Evolutionary conservation across 2,329 filamentous ascomycete species (phyloP).

Genomic region (Fusarium sp.): DNA sequence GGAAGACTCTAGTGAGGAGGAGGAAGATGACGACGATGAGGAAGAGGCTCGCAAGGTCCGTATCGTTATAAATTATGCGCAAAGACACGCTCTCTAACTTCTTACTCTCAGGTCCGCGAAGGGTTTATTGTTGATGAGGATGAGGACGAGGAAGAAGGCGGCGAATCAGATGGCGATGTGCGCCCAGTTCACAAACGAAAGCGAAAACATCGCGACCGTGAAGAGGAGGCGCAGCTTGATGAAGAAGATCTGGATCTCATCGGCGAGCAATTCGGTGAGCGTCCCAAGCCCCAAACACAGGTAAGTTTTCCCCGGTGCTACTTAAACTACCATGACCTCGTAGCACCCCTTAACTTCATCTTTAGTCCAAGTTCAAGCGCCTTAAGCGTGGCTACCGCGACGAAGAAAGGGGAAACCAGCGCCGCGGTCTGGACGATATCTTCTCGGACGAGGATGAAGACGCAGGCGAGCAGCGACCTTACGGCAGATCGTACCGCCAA

Average conservation of each 20-base stretch:
- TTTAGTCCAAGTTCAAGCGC: constrained; percentile 90
- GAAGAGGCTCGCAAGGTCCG: constrained; percentile 81
- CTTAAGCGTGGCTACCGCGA: constrained; percentile 90
- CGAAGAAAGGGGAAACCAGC: constrained; percentile 69
- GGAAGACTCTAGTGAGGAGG: constrained; percentile 91
- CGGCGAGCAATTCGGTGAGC: constrained; percentile 77
- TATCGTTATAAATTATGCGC: constrained; percentile 6
- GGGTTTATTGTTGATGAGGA: constrained; percentile 97
- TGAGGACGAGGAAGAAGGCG: constrained; percentile 77
- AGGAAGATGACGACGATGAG: constrained; percentile 91
- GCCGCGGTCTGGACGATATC: constrained; percentile 86
- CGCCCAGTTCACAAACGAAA: constrained; percentile 73
- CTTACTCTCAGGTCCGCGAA: constrained; percentile 75
- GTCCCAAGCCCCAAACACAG: constrained; percentile 72
- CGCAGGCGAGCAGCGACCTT: constrained; percentile 63
- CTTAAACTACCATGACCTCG: neutral
- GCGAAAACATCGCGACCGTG: constrained; percentile 78
- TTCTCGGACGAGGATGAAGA: constrained; percentile 95
- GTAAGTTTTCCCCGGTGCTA: constrained; percentile 59
- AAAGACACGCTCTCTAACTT: constrained; percentile 7
- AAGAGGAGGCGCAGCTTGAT: constrained; percentile 88
- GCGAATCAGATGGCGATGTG: constrained; percentile 63
- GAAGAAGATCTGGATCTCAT: constrained; percentile 97
- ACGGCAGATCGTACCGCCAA: constrained; percentile 65
- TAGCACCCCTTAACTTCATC: neutral